Base-by-base conservation (phyloP, 2,329 filamentous ascomycete species). In the Westerdykella sp. region DNA sequence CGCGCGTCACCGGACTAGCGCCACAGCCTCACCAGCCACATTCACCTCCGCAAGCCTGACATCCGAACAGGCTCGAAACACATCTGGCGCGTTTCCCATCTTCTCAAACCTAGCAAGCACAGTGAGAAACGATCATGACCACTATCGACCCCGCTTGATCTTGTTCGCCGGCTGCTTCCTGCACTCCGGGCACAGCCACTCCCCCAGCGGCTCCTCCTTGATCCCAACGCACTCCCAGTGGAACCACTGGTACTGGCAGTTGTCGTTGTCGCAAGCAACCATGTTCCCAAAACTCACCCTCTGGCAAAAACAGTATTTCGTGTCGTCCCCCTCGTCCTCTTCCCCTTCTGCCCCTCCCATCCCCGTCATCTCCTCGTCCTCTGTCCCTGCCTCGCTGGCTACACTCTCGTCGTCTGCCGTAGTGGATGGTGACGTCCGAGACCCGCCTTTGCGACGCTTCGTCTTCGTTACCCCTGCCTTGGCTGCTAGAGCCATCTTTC, bases 241-340 rank as follows among this genome's bases (percentile, higher is more conserved):
- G 65, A 93, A 93, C 87, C 87, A 93, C 69, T 93, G 86, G 59
- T 80, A 86, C 37, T 82, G 81, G 67, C 87, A 93, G 52, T 83
- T 77, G 45, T 85, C 81, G 65, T 91, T 91, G 71, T 93, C 87
- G 70, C 87, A 93, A 23, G 85, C 87, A 50, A 93, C 86, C 87
- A 93, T 93, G 60, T 91, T 84, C 48, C 87, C 87, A 60, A 86
- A 89, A 66, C 84, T 88, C 52, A 90, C 84, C 56, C 85, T 85
- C 63, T 90, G 84, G 66, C 87, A 93, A 23, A 84, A 75, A 69
- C 87, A 93, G 69, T 93, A 93, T 65, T 87, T 73, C 45, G 71
- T 86, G 60, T 85, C 83, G 67, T 89, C 85, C 49, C 84, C 83
- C 34, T 83, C 84, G 43, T 87, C 84, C 39, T 87, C 84, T 7